A percentile compares a stretch with the other conserved stretches of the same genome.
These are phyloP conservation scores for Triticum aestivum DNA, from an alignment of 176 grass and related monocot genomes.

Conservation along the genomic window DNA sequence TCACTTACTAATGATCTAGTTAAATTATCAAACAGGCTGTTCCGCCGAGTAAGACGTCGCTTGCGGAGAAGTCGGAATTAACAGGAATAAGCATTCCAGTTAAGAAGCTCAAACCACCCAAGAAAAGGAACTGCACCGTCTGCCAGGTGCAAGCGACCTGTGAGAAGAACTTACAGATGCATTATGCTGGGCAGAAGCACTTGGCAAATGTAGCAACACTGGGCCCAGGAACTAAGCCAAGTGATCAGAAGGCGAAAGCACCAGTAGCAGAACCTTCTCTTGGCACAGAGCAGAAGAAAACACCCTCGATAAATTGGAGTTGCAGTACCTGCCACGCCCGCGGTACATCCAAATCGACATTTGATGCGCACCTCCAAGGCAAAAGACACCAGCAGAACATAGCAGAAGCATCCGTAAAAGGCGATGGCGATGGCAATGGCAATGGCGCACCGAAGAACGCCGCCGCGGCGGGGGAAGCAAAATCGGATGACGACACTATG, in stretches of 20 bases:
- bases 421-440: neutral
- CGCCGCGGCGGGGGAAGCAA: neutral
- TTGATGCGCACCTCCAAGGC: constrained; percentile 18
- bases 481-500: no score
- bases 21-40: neutral
- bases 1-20: neutral
- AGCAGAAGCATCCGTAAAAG: neutral
- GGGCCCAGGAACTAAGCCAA: neutral
- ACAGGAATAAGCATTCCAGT: constrained; percentile 18
- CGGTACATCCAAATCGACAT: neutral
- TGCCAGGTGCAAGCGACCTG: constrained; percentile 30
- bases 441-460: neutral
- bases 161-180: constrained; percentile 27
- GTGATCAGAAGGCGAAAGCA: neutral
- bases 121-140: constrained; percentile 30
- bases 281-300: neutral
- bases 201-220: neutral
- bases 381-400: constrained; percentile 30
- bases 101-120: neutral
- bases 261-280: neutral
- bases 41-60: neutral
- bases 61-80: neutral
- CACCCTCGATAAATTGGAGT: constrained; percentile 18
- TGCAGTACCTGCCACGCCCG: constrained; percentile 31
- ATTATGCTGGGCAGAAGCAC: constrained; percentile 36